Conservation (phyloP, 2,329 filamentous ascomycete species). For the Trematosphaeria pertusa region DNA sequence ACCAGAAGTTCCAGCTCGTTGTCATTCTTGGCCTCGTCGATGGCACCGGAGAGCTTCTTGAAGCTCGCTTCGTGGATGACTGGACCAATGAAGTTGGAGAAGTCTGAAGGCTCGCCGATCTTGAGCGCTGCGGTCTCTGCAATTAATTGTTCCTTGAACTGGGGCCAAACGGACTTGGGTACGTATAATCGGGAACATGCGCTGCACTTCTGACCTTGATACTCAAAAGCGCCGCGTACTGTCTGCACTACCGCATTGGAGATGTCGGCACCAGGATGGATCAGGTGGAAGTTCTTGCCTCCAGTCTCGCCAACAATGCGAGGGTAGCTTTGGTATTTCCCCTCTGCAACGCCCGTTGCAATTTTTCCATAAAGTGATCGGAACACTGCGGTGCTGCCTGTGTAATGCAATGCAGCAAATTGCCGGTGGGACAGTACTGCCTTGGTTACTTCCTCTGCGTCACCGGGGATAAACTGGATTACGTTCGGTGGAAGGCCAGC, state of each 20-base stretch:
- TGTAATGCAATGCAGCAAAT: constrained; percentile 94
- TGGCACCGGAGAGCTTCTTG: constrained; percentile 77
- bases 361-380: constrained; percentile 87
- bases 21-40: constrained; percentile 81
- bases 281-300: constrained; percentile 90
- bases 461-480: constrained; percentile 91
- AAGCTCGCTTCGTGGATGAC: constrained; percentile 85
- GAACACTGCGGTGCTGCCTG: constrained; percentile 91
- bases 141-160: constrained; percentile 72
- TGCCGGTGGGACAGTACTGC: constrained; percentile 76
- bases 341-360: constrained; percentile 78
- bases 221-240: constrained; percentile 87
- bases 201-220: constrained; percentile 90
- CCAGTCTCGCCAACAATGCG: constrained; percentile 90
- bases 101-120: constrained; percentile 72
- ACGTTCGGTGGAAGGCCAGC: constrained; percentile 88
- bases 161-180: constrained; percentile 74
- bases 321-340: constrained; percentile 83
- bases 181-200: constrained; percentile 83
- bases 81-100: constrained; percentile 82
- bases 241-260: constrained; percentile 82
- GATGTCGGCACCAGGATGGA: constrained; percentile 79
- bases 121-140: constrained; percentile 74
- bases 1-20: constrained; percentile 73
- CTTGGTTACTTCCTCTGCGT: constrained; percentile 83